phyloP scores from a whole-genome alignment of 768 basidiomycete genomes.

The Lactifluus echinatus region DNA sequence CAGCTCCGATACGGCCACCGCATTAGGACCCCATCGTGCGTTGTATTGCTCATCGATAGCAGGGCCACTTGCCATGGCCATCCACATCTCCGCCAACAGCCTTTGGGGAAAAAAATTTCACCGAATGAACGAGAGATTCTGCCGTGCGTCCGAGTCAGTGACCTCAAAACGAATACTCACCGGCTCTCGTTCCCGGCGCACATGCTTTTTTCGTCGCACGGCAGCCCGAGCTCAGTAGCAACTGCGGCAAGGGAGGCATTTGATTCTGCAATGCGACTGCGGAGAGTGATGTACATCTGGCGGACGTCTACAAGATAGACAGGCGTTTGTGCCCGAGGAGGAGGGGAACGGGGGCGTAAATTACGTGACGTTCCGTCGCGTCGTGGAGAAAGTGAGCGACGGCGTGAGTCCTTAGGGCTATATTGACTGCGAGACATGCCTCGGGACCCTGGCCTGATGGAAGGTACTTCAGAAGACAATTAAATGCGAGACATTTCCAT shows the following conservation, averaged over 20 bases:
- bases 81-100: constrained; percentile 19
- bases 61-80: constrained; percentile 13
- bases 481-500: neutral
- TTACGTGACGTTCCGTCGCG: neutral
- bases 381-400: constrained; percentile 17
- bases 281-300: constrained; percentile 15
- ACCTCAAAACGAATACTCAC: neutral
- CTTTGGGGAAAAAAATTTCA: constrained; percentile 1
- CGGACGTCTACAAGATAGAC: constrained; percentile 14
- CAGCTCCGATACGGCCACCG: neutral
- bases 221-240: constrained; percentile 13
- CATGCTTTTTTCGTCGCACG: constrained; percentile 5
- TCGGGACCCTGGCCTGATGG: neutral
- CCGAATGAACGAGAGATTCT: neutral
- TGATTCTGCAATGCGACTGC: constrained; percentile 3
- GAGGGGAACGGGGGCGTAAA: constrained; percentile 6
- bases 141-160: neutral
- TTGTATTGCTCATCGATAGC: constrained; percentile 16
- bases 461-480: neutral
- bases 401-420: neutral
- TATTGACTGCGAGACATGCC: neutral
- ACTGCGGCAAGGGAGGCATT: neutral
- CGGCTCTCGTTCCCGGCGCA: constrained; percentile 21
- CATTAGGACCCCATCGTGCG: constrained; percentile 7
- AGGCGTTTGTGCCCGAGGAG: neutral